phyloP scores from a whole-genome alignment of 2,329 filamentous ascomycete genomes.

The Rachicladosporium sp. region DNA sequence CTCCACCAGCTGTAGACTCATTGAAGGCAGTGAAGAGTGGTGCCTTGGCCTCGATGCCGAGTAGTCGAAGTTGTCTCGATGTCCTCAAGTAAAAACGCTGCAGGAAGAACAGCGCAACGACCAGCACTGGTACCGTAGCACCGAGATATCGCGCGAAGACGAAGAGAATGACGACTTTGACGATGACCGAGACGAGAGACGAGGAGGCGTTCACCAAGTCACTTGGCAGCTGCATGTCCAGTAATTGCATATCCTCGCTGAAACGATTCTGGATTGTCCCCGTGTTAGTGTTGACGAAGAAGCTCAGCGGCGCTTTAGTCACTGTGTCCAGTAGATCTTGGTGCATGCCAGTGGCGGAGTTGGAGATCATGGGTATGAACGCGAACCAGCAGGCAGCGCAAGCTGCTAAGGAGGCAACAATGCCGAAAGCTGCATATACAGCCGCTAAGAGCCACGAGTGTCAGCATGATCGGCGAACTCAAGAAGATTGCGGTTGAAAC shows the following conservation, averaged over 20 bases:
- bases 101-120: conserved; percentile 25
- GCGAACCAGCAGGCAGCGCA: conserved; percentile 29
- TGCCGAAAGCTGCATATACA: conserved; percentile 12
- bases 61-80: conserved; percentile 37
- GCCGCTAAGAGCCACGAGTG: conserved; percentile 1
- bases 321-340: conserved; percentile 9
- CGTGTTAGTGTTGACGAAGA: conserved; percentile 33
- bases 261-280: conserved; percentile 25
- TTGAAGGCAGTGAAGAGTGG: conserved; percentile 41
- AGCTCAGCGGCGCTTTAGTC: conserved; percentile 15
- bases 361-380: conserved; percentile 42
- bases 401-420: conserved; percentile 22
- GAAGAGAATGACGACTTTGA: conserved; percentile 5
- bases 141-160: conserved; percentile 21
- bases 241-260: conserved; percentile 34
- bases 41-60: conserved; percentile 41
- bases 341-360: conserved; percentile 40
- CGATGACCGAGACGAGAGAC: conserved; percentile 3
- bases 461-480: neutral
- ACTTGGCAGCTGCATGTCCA: conserved; percentile 29
- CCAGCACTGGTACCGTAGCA: conserved; percentile 25
- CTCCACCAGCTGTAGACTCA: conserved; percentile 37
- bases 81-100: conserved; percentile 37
- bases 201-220: neutral
- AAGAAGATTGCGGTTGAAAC: neutral